phyloP scores from a whole-genome alignment of 2,329 filamentous ascomycete species.

The Penicillium sp. region DNA sequence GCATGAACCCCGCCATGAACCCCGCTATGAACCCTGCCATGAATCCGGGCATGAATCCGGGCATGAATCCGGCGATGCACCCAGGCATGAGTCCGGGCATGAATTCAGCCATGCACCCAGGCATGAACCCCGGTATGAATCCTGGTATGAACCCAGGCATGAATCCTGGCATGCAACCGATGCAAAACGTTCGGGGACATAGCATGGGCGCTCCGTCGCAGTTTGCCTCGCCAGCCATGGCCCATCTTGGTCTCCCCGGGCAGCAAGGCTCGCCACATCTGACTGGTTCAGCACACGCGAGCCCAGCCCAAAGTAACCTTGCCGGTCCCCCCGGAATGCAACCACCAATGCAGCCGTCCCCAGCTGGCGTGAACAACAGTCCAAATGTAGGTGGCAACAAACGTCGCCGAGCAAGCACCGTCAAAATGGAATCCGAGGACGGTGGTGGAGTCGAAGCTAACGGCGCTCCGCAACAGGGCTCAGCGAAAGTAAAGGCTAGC shows the following conservation, averaged over 20 bases:
- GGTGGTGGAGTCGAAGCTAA: constrained; percentile 50
- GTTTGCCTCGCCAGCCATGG: constrained; percentile 59
- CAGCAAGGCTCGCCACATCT: constrained; percentile 52
- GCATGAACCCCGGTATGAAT: background rate
- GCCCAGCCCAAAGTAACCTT: constrained; percentile 47
- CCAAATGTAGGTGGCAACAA: constrained; percentile 59
- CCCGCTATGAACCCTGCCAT: background rate
- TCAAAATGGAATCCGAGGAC: constrained; percentile 59
- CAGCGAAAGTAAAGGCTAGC: constrained; percentile 48
- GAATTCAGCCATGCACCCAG: constrained; percentile 22
- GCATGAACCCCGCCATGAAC: background rate
- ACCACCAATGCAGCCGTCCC: constrained; percentile 53
- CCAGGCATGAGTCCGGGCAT: background rate
- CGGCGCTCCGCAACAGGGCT: constrained; percentile 35
- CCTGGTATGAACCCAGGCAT: constrained; percentile 4
- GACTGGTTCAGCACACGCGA: constrained; percentile 49
- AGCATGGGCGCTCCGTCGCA: constrained; percentile 49
- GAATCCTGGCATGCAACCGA: constrained; percentile 38
- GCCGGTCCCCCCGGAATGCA: constrained; percentile 55
- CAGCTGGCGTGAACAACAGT: constrained; percentile 60
- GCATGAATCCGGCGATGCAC: background rate
- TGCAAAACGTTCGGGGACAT: constrained; percentile 42
- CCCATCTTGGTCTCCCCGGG: constrained; percentile 51
- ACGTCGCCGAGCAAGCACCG: constrained; percentile 57
- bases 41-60: background rate